A percentile compares a stretch with the other conserved stretches of the same genome.
Conservation (phyloP, 1,284 basidiomycete genomes). For the Somion occarium region DNA sequence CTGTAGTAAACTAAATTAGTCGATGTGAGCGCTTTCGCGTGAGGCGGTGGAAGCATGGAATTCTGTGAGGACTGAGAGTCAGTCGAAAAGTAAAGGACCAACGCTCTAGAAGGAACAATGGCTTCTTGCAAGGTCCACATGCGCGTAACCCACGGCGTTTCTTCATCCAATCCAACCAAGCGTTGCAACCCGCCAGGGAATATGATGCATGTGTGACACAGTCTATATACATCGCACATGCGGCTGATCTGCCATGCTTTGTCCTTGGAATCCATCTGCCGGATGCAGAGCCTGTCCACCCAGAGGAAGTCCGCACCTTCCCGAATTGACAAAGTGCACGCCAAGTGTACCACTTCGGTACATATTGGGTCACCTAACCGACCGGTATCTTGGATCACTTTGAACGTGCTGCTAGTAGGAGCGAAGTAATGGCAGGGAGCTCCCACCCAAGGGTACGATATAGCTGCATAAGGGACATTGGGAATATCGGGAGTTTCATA, state of each 20-base stretch:
- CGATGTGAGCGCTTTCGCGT: neutral
- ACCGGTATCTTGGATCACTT: conserved; percentile 12
- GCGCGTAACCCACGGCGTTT: conserved; percentile 16
- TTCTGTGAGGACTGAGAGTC: neutral
- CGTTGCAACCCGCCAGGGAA: conserved; percentile 14
- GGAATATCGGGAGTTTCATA: conserved; percentile 5
- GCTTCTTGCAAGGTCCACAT: conserved; percentile 17
- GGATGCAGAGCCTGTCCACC: conserved; percentile 14
- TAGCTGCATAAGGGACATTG: conserved; percentile 2
- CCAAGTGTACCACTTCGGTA: conserved; percentile 14
- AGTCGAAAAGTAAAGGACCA: neutral
- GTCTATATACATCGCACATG: conserved; percentile 8
- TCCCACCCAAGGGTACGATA: conserved; percentile 8
- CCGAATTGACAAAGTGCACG: conserved; percentile 7
- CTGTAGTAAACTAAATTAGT: neutral
- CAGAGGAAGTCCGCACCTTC: conserved; percentile 9
- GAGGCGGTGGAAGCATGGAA: neutral
- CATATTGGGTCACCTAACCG: conserved; percentile 14
- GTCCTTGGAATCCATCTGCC: conserved; percentile 5
- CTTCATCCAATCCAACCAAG: conserved; percentile 14
- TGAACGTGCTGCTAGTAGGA: conserved; percentile 4
- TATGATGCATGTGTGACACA: conserved; percentile 8
- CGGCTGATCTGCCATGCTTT: conserved; percentile 12
- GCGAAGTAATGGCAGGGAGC: neutral
- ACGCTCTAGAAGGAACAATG: conserved; percentile 1